Base-by-base conservation (phyloP, 129 eudicot species). In the Pseudognaphalium luteoalbum region DNA sequence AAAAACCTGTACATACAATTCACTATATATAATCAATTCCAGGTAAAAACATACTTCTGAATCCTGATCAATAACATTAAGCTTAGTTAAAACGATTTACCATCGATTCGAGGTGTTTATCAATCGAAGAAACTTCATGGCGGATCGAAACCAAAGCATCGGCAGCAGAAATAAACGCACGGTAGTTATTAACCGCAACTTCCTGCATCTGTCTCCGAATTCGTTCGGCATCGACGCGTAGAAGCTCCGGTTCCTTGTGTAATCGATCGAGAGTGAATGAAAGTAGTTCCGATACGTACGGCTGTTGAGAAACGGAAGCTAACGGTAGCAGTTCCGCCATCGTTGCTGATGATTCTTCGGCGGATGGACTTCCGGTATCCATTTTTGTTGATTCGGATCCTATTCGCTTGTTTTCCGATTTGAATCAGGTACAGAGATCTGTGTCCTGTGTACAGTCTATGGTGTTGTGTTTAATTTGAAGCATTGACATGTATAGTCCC, bases 261-360 rank as follows among this genome's bases (percentile, higher is more conserved):
- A 93, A 89, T 41, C 98, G 98, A 85, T 95, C 99, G 51, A 95
- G 96, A 66, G 99, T 91, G 91, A 95, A 95, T 5, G 99, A 95
- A 78, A 93, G 97, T 28, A 93, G 97, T 39, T 93, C 98, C 57
- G 98, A 93, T 80, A 93, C 96, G 87, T 95, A 95, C 3, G 99
- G 97, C 79, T 91, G 97, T 76, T 95, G 99, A 42, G 97, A 83
- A 63, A 80, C 81, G 76, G 96, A 94, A 41, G 98, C 97, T 34
- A 94, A 86, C 2, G 96, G 98, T 69, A 89, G 88, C 37, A 89
- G 69, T 37, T 85, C 90, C 25, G 87, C 81, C 76, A 84, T 83
- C 56, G 80, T 77, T 32, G 82, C 33, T n/a, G 86, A 72, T 4
- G 67, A 83, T 30, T 81, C 87, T 19, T 68, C 84, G 59, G 81